phyloP scores from a whole-genome alignment of 176 grass and related monocot genomes.

The Triticum timopheevii region DNA sequence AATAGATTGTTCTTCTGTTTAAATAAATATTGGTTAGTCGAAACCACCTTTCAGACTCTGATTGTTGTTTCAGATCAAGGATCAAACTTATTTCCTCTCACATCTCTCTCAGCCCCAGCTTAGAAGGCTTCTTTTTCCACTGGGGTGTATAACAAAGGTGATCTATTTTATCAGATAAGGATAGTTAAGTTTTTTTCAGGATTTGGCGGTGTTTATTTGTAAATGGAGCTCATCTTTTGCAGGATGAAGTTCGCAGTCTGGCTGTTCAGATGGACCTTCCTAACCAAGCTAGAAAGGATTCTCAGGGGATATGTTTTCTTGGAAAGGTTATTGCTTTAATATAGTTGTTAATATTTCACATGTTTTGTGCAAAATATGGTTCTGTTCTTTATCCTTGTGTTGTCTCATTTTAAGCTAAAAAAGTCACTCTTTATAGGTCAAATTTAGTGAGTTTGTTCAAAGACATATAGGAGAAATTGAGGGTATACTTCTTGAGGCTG shows the following conservation, averaged over 20 bases:
- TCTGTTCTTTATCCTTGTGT: not conserved
- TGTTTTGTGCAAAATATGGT: not conserved
- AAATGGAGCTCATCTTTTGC: slow-evolving; percentile 16
- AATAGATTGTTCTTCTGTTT: slow-evolving; percentile 12
- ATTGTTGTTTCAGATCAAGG: slow-evolving; percentile 71
- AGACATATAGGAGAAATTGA: slow-evolving; percentile 86
- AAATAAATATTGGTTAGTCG: not conserved
- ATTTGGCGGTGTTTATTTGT: not conserved
- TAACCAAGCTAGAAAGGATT: slow-evolving; percentile 90
- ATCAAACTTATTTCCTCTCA: slow-evolving; percentile 98
- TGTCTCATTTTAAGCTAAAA: not conserved
- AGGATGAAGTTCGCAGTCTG: slow-evolving; percentile 82
- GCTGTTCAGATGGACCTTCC: slow-evolving; percentile 74
- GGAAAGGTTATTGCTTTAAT: slow-evolving; percentile 63
- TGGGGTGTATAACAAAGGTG: slow-evolving; percentile 86
- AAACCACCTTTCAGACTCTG: slow-evolving; percentile 14
- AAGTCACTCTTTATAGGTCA: slow-evolving; percentile 62
- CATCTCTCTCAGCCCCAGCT: slow-evolving; percentile 86
- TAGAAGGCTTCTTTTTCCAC: slow-evolving; percentile 90
- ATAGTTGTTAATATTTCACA: not conserved
- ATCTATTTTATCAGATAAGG: not conserved
- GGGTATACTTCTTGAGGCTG: slow-evolving; percentile 83
- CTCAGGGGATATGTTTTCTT: slow-evolving; percentile 97
- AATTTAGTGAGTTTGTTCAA: slow-evolving; percentile 97
- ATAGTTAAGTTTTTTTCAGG: not conserved